These are phyloP conservation scores for Podospora didyma DNA, from an alignment of 495 filamentous ascomycete species.

Conservation along the genomic window DNA sequence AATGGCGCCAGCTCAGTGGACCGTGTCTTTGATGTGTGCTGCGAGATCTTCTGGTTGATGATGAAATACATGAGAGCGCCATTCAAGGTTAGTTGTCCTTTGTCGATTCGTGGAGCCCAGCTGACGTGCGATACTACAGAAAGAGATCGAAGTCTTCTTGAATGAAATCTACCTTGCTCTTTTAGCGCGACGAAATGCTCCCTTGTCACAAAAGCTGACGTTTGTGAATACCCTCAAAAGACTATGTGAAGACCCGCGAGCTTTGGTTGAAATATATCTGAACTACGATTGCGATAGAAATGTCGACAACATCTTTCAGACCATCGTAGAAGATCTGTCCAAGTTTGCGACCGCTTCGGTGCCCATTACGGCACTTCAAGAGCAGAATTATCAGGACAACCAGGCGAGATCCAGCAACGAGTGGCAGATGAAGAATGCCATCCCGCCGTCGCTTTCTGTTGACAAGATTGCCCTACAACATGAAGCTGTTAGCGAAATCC, in stretches of 20 bases:
- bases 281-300: slow-evolving; percentile 98
- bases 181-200: slow-evolving; percentile 80
- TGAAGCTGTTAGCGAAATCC: slow-evolving; percentile 63
- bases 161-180: slow-evolving; percentile 97
- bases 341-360: slow-evolving; percentile 73
- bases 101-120: neutral
- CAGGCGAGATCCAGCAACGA: slow-evolving; percentile 61
- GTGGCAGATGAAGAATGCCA: slow-evolving; percentile 77
- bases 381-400: slow-evolving; percentile 79
- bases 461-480: slow-evolving; percentile 60
- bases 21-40: slow-evolving; percentile 89
- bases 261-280: slow-evolving; percentile 91
- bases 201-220: slow-evolving; percentile 85
- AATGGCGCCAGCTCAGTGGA: slow-evolving; percentile 92
- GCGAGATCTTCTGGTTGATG: slow-evolving; percentile 98
- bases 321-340: slow-evolving; percentile 87
- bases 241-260: slow-evolving; percentile 78
- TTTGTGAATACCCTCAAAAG: slow-evolving; percentile 83
- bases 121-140: slow-evolving; percentile 44
- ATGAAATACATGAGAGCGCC: slow-evolving; percentile 87
- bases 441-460: slow-evolving; percentile 81
- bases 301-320: slow-evolving; percentile 96
- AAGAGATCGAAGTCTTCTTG: slow-evolving; percentile 96
- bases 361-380: slow-evolving; percentile 66
- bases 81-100: slow-evolving; percentile 66